phyloP scores from a whole-genome alignment of 2,329 filamentous ascomycete species.

The Cylindrodendrum hubeiense region DNA sequence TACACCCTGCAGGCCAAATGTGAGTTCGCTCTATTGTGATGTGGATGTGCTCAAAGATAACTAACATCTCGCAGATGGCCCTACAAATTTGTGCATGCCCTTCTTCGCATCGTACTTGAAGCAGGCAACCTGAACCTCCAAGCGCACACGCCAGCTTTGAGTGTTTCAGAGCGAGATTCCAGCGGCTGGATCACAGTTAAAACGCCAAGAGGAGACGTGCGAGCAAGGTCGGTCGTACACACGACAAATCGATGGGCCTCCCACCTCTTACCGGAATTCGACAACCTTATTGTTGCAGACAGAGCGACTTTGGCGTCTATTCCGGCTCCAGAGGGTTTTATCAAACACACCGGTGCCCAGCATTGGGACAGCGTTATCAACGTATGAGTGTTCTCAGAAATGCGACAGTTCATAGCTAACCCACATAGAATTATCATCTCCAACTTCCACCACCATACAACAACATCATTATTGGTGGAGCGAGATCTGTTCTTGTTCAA shows the following conservation, averaged over 20 bases:
- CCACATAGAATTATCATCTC: constrained; percentile 20
- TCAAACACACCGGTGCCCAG: constrained; percentile 24
- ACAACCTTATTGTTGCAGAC: constrained; percentile 18
- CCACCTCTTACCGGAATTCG: constrained; percentile 19
- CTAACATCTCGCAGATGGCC: constrained; percentile 17
- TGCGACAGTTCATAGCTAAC: neutral
- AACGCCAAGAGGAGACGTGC: constrained; percentile 18
- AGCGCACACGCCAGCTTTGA: constrained; percentile 19
- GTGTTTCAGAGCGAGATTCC: constrained; percentile 15
- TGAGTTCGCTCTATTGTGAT: neutral
- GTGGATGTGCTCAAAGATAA: neutral
- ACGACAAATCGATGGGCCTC: constrained; percentile 25
- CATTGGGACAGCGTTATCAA: constrained; percentile 26
- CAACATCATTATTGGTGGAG: constrained; percentile 23
- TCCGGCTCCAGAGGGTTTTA: constrained; percentile 19
- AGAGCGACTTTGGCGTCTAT: constrained; percentile 17
- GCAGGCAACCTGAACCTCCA: constrained; percentile 21
- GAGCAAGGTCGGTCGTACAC: constrained; percentile 12
- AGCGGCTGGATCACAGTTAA: constrained; percentile 19
- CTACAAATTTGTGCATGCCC: constrained; percentile 25
- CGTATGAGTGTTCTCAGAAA: neutral
- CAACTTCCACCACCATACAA: constrained; percentile 24
- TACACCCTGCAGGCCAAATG: constrained; percentile 23
- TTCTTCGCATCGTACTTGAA: constrained; percentile 18
- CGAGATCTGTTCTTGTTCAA: constrained; percentile 16